Evolutionary conservation across 1,139 yeast species (phyloP).

Genomic region (Saccharomyces hybrid): DNA sequence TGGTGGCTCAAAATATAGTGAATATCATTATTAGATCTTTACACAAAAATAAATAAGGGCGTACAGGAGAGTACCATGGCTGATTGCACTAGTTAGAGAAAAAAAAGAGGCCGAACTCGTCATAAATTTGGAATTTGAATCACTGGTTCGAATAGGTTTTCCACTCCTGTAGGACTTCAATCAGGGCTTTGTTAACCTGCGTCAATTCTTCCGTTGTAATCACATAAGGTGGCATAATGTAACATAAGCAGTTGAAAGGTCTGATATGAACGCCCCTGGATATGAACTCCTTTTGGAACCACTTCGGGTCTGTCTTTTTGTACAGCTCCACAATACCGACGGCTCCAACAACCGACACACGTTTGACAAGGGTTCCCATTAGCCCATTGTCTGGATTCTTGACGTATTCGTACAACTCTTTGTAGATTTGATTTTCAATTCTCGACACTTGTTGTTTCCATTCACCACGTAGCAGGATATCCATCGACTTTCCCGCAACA

Average conservation of each 20-base stretch:
- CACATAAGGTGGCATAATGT: conserved; percentile 30
- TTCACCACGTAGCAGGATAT: conserved; percentile 25
- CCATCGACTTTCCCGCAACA: conserved; percentile 31
- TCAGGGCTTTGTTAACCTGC: background rate
- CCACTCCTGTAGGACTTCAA: background rate
- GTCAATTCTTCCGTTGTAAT: conserved; percentile 18
- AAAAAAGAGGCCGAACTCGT: too few species aligned
- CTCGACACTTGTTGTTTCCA: conserved; percentile 20
- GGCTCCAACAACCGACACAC: conserved; percentile 30
- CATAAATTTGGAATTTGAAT: background rate
- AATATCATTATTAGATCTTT: too few species aligned
- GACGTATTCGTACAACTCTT: conserved; percentile 17
- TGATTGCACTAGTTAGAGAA: too few species aligned
- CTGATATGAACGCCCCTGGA: conserved; percentile 25
- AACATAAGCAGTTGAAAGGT: conserved; percentile 26
- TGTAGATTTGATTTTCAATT: conserved; percentile 21
- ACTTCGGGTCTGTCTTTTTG: conserved; percentile 18
- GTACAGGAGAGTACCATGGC: too few species aligned
- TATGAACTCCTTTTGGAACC: conserved; percentile 21
- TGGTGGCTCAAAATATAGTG: too few species aligned
- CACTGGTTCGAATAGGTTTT: background rate
- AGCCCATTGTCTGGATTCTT: conserved; percentile 9
- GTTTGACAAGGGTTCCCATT: conserved; percentile 18
- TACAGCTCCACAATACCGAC: conserved; percentile 30
- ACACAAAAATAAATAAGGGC: too few species aligned